Conservation (phyloP, 2,329 filamentous ascomycete genomes). For the Coniochaeta sp. region DNA sequence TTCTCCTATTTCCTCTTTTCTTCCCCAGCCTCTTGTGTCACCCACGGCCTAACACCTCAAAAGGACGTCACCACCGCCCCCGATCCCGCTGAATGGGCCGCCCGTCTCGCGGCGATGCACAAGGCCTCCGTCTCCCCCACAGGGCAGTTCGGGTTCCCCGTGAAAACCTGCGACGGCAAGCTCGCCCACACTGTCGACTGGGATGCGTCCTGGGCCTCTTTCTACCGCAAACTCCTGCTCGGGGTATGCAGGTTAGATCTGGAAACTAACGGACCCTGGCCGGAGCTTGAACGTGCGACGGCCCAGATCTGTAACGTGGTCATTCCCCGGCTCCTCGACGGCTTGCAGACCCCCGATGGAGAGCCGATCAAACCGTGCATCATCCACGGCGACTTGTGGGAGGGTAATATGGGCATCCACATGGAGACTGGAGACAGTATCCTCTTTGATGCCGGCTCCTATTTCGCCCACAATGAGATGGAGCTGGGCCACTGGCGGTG, state of each 20-base stretch:
- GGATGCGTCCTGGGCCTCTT: too few relatives aligned
- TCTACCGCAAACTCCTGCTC: too few relatives aligned
- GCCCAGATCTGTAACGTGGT: conserved; percentile 16
- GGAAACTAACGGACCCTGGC: conserved; percentile 10
- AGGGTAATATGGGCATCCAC: conserved; percentile 29
- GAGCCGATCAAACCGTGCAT: conserved; percentile 19
- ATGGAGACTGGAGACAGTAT: conserved; percentile 19
- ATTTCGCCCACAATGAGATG: conserved; percentile 34
- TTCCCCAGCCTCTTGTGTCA: too few relatives aligned
- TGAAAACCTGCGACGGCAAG: too few relatives aligned
- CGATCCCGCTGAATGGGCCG: too few relatives aligned
- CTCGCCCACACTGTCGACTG: too few relatives aligned
- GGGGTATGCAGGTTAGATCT: background rate
- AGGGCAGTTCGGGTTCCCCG: too few relatives aligned
- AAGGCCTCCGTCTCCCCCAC: too few relatives aligned
- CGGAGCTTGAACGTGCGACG: conserved; percentile 12
- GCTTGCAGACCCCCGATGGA: conserved; percentile 16
- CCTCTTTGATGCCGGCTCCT: conserved; percentile 29
- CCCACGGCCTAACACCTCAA: too few relatives aligned
- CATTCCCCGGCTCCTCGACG: conserved; percentile 22
- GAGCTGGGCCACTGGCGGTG: conserved; percentile 22
- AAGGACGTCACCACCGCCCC: too few relatives aligned
- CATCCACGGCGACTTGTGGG: conserved; percentile 34
- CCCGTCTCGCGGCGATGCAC: too few relatives aligned
- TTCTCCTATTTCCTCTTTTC: too few relatives aligned